Conservation (phyloP, 495 filamentous ascomycete species). For the Hypoxylon lienhwacheense region DNA sequence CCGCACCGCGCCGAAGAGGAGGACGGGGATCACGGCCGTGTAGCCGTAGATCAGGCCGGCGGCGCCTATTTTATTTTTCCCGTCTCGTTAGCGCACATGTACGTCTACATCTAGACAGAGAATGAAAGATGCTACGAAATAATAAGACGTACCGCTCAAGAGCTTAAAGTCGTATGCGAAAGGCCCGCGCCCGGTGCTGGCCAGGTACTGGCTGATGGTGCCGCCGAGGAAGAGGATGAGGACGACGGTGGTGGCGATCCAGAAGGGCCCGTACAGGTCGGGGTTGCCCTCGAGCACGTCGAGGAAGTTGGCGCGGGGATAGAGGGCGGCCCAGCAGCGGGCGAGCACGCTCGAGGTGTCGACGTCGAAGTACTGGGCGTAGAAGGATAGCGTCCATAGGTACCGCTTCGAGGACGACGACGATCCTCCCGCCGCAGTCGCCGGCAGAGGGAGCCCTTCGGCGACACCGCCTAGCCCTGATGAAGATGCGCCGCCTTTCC, state of each 20-base stretch:
- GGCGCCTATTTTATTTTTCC: constrained; percentile 57
- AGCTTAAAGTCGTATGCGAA: constrained; percentile 86
- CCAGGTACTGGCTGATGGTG: constrained; percentile 88
- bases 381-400: constrained; percentile 92
- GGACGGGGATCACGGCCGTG: constrained; percentile 78
- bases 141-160: constrained; percentile 59
- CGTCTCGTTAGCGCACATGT: no score
- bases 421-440: constrained; percentile 33
- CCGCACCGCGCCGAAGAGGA: constrained; percentile 82
- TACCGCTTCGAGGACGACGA: constrained; percentile 71
- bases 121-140: no score
- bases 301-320: constrained; percentile 89
- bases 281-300: constrained; percentile 97
- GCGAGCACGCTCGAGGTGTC: constrained; percentile 84
- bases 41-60: constrained; percentile 94
- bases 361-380: constrained; percentile 97
- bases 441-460: constrained; percentile 34
- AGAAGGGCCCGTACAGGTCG: constrained; percentile 92
- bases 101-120: no score
- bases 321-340: constrained; percentile 81
- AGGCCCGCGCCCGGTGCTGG: constrained; percentile 43
- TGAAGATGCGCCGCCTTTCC: constrained; percentile 48
- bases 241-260: constrained; percentile 97
- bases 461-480: constrained; percentile 27
- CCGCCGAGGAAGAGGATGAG: constrained; percentile 93